Evolutionary conservation across 371 early-diverging fungal species (phyloP).

Genomic region (Mucor saturninus): DNA sequence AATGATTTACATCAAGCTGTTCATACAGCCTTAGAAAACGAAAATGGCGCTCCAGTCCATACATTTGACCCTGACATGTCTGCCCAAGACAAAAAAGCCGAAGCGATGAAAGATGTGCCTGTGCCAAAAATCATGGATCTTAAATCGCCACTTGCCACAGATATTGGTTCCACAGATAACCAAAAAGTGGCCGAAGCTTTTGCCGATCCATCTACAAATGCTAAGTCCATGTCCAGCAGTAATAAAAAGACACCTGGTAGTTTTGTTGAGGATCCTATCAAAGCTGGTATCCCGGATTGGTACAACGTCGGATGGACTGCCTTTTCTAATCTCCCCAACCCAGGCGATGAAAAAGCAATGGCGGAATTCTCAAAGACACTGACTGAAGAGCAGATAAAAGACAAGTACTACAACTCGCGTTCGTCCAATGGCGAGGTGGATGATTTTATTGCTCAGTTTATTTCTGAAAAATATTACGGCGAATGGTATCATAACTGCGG

Average conservation of each 20-base stretch:
- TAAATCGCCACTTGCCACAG: not conserved
- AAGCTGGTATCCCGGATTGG: conserved; percentile 28
- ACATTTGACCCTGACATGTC: conserved; percentile 32
- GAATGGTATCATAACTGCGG: conserved; percentile 54
- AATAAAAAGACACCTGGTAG: conserved; percentile 17
- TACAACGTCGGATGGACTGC: conserved; percentile 49
- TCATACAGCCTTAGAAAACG: conserved; percentile 18
- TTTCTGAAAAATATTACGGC: conserved; percentile 47
- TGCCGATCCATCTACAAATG: not conserved
- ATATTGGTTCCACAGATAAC: conserved; percentile 9
- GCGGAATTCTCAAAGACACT: conserved; percentile 21
- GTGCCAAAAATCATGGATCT: not conserved
- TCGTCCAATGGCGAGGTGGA: conserved; percentile 22
- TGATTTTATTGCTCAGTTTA: conserved; percentile 44
- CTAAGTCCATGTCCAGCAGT: not conserved
- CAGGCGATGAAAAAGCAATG: conserved; percentile 45
- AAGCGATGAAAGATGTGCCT: conserved; percentile 7
- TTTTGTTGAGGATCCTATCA: conserved; percentile 12
- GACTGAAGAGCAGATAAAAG: conserved; percentile 31
- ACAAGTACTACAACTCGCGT: conserved; percentile 28
- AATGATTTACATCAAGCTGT: conserved; percentile 20
- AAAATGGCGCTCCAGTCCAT: conserved; percentile 22
- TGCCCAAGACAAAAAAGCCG: conserved; percentile 33
- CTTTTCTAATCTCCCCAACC: conserved; percentile 49
- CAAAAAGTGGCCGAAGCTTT: conserved; percentile 7